Percentiles rank a stretch among this genome's conserved stretches.
These are phyloP conservation scores for Globisporangium okanoganense DNA, from an alignment of 352 stramenopile genomes.

Conservation along the genomic window DNA sequence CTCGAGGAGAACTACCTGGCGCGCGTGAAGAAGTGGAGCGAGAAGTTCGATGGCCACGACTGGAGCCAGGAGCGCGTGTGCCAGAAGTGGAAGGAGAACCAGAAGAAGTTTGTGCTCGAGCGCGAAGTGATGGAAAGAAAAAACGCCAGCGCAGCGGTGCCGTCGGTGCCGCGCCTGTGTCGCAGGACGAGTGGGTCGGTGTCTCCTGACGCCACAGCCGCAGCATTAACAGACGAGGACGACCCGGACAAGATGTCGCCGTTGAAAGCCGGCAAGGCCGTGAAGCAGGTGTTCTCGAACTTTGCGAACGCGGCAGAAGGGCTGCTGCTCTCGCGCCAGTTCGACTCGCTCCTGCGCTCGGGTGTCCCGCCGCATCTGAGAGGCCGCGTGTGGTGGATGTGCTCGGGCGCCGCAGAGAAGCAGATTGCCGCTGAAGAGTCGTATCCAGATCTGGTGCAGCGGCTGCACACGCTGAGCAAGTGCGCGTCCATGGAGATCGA, in stretches of 20 bases:
- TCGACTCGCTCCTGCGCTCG: constrained; percentile 54
- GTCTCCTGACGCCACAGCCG: neutral
- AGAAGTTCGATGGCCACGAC: constrained; percentile 51
- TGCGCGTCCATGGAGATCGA: constrained; percentile 82
- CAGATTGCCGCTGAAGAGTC: constrained; percentile 33
- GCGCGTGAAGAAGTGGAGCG: constrained; percentile 44
- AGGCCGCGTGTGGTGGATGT: constrained; percentile 81
- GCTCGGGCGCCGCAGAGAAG: constrained; percentile 62
- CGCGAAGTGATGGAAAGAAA: neutral
- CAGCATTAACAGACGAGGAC: neutral
- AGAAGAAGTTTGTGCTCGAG: constrained; percentile 43
- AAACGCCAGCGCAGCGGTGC: too few species aligned
- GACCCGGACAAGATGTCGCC: constrained; percentile 21
- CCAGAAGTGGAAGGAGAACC: constrained; percentile 72
- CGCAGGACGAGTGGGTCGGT: neutral
- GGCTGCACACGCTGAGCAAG: constrained; percentile 54
- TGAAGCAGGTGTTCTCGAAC: constrained; percentile 49
- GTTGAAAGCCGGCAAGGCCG: constrained; percentile 21
- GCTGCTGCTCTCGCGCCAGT: constrained; percentile 52
- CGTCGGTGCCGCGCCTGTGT: neutral
- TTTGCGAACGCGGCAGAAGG: constrained; percentile 49
- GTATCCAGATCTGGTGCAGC: constrained; percentile 51
- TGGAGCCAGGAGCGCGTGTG: constrained; percentile 52
- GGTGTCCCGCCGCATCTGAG: constrained; percentile 64
- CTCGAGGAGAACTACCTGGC: constrained; percentile 27